A percentile compares a stretch with the other conserved stretches of the same genome.
phyloP scores from a whole-genome alignment of 1,284 basidiomycete species.

The Albatrellus sp. region DNA sequence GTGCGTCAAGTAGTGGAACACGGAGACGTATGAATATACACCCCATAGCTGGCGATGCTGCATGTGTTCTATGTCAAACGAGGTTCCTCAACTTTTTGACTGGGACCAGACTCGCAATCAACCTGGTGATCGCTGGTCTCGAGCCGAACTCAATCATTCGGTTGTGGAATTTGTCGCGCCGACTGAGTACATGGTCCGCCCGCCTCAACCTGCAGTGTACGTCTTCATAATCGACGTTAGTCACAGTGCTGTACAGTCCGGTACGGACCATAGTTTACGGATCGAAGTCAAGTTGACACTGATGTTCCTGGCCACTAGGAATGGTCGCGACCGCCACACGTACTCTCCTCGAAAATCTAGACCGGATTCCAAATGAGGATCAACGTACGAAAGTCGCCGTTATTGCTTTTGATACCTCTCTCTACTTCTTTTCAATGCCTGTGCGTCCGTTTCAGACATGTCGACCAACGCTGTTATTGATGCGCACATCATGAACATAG shows the following conservation, averaged over 20 bases:
- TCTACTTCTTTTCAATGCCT: constrained; percentile 94
- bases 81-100: constrained; percentile 97
- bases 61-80: constrained; percentile 98
- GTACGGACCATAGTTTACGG: constrained; percentile 22
- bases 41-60: constrained; percentile 85
- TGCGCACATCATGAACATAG: constrained; percentile 21
- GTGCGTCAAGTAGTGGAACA: background rate
- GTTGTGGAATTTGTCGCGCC: constrained; percentile 97
- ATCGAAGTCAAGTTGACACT: background rate
- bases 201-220: constrained; percentile 95
- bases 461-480: background rate
- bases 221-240: constrained; percentile 97
- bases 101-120: constrained; percentile 94
- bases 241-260: constrained; percentile 81
- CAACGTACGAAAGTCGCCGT: constrained; percentile 87
- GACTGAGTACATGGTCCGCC: constrained; percentile 98
- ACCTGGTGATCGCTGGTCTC: constrained; percentile 90
- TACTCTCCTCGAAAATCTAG: constrained; percentile 90
- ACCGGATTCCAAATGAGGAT: constrained; percentile 92
- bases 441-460: constrained; percentile 25
- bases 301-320: constrained; percentile 34
- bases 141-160: constrained; percentile 87
- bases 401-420: constrained; percentile 83
- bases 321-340: constrained; percentile 98
- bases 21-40: too few species aligned